Evolutionary conservation across 2,329 filamentous ascomycete species (phyloP), one percentile per base, ranked within the genome.

Genomic region (Blastomyces gilchristii): DNA sequence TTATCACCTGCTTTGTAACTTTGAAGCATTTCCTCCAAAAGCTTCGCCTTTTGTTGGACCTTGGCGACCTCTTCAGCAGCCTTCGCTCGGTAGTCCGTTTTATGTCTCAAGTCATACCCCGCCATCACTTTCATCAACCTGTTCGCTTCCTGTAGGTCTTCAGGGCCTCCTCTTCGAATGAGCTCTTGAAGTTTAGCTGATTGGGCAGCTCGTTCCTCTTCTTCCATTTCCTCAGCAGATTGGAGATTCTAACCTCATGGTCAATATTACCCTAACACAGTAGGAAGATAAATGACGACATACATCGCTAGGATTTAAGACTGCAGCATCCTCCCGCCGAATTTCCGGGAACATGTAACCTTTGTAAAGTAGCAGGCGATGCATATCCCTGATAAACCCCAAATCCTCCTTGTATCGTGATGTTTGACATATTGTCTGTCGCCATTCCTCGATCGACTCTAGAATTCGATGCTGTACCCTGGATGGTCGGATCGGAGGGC

Each of bases 51-150:
- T 73, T 96, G 91, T 75, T 97, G 94, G 64, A 99, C 92, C 78
- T 91, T 96, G 68, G 85, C 84, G 8, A 99, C 91, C 67, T 99
- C 94, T 73, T 97, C 92, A 11, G 94, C 94, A 1, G 94, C 94
- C 77, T 99, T 99, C 67, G 94, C 94, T 67, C 94, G 87, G 77
- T 97, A 99, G 78, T 99, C 93, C 1, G 94, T 97, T 79, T 97
- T 97, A 74, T 91, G 89, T 69, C 92, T 83, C 64, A 90, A 97
- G 75, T 99, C 94, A 76, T 90, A 99, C 66, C 94, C 94, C 61
- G 94, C 94, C 94, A 99, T 97, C 68, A 99, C 84, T 78, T 99
- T 99, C 94, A 99, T 99, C 61, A 99, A 82, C 69, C 91, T 87
- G 73, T 97, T 99, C 62, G 94, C 94, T 79, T 99, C 94, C 74